Evolutionary conservation across 2,329 filamentous ascomycete species (phyloP).

Genomic region (Tympanopsis confertula): DNA sequence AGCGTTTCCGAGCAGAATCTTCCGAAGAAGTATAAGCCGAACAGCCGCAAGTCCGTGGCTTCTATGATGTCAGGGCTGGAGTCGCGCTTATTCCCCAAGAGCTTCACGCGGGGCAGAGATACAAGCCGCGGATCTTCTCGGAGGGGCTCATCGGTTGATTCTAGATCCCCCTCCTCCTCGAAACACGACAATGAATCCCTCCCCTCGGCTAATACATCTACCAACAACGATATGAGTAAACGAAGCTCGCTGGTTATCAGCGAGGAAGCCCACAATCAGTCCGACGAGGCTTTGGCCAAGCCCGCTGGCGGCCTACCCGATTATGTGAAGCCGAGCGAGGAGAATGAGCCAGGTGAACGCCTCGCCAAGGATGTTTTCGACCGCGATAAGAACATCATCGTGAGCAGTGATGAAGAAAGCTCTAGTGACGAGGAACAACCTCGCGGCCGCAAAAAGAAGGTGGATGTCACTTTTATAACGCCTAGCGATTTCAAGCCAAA

Average conservation of each 20-base stretch:
- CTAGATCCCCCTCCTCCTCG: background rate
- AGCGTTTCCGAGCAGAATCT: too few relatives aligned
- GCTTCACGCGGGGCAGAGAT: background rate
- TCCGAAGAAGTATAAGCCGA: background rate
- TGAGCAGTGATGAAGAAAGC: background rate
- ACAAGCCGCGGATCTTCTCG: background rate
- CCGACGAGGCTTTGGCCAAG: background rate
- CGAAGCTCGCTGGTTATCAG: too few relatives aligned
- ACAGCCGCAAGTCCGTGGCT: background rate
- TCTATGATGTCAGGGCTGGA: slow-evolving; percentile 1
- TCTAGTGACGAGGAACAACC: slow-evolving; percentile 1
- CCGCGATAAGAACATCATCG: background rate
- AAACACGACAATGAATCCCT: too few relatives aligned
- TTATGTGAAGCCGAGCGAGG: background rate
- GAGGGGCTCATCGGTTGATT: background rate
- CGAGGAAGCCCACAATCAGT: too few relatives aligned
- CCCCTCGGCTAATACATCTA: too few relatives aligned
- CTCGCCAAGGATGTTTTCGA: background rate
- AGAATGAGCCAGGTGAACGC: background rate
- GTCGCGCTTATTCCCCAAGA: background rate
- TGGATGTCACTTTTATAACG: background rate
- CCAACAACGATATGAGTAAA: too few relatives aligned
- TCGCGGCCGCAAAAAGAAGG: background rate
- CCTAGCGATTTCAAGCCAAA: too few relatives aligned
- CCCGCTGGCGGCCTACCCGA: background rate